phyloP scores from a whole-genome alignment of 2,329 filamentous ascomycete genomes.

The Penicillium sp. region DNA sequence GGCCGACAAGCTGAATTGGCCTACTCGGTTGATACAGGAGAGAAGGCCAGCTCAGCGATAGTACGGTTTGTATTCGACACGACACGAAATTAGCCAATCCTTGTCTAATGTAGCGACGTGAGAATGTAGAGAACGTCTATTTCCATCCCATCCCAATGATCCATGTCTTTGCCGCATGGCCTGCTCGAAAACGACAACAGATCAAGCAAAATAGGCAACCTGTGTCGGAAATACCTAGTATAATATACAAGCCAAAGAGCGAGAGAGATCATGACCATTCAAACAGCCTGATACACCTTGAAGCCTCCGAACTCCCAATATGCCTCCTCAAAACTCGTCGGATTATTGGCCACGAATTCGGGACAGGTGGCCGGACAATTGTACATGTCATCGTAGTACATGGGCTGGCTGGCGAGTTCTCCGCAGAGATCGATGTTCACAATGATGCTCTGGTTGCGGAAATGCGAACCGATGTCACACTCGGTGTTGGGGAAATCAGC shows the following conservation, averaged over 20 bases:
- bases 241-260: neutral
- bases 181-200: no score
- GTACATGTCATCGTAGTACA: conserved; percentile 35
- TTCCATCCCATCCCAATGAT: no score
- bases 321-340: conserved; percentile 55
- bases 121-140: no score
- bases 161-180: no score
- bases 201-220: no score
- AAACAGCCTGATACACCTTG: conserved; percentile 52
- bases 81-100: no score
- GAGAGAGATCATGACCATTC: no score
- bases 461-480: conserved; percentile 59
- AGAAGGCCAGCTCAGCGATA: no score
- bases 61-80: no score
- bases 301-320: conserved; percentile 66
- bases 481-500: conserved; percentile 65
- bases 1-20: no score
- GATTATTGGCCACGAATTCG: conserved; percentile 58
- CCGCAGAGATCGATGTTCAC: conserved; percentile 66
- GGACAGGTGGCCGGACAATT: conserved; percentile 54
- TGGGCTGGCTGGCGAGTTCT: conserved; percentile 45
- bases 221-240: neutral
- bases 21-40: no score
- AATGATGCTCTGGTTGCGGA: conserved; percentile 64
- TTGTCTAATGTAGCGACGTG: no score